Base-by-base conservation (phyloP, 208 protist species). In the Trichomonas tenax region DNA sequence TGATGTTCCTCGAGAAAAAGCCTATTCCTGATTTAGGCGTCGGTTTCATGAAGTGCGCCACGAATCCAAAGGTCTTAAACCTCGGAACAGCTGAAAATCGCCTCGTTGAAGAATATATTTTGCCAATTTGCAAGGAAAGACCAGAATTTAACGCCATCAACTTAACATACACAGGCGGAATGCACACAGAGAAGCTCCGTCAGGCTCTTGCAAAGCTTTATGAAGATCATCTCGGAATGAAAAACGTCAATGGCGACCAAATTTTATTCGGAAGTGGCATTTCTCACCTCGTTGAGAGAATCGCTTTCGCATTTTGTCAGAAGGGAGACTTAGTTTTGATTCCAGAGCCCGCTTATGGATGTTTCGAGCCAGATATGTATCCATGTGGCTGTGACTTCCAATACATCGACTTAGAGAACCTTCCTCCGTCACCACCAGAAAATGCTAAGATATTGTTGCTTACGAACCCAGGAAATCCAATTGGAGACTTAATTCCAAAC, bases 11-110 rank as follows among this genome's bases (percentile, higher is more conserved):
- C 8, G 36, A 93, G 31, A 14, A 34, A 15, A 38, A 41, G 11
- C 44, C 86, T 8, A 8, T 26, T 14, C 8, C 40, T 10, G 10
- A 6, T 26, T 31, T 93, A 11, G 40, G 40, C 17, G 31, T n/a
- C n/a, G 86, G 86, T 26, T 93, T 51, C 31, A 34, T 58, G 26
- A 51, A 34, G 17, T 93, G 86, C 31, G 17, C 31, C 1, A 38
- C 23, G 36, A 51, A 93, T 38, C 86, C 86, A 51, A 38, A 93
- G 6, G 45, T 93, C 17, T 6, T 93, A 21, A 93, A 93, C 15
- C 86, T 93, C 31, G 86, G 86, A 93, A 93, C 86, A 93, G 86
- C 86, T 26, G 86, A 93, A 58, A 93, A 93, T 93, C 40, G 31
- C 4, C 14, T 93, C 9, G 31, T 93, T 34, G 36, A 93, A 11